These are phyloP conservation scores for Dendrobium officinale DNA, from an alignment of 106 monocot genomes.

Conservation along the genomic window DNA sequence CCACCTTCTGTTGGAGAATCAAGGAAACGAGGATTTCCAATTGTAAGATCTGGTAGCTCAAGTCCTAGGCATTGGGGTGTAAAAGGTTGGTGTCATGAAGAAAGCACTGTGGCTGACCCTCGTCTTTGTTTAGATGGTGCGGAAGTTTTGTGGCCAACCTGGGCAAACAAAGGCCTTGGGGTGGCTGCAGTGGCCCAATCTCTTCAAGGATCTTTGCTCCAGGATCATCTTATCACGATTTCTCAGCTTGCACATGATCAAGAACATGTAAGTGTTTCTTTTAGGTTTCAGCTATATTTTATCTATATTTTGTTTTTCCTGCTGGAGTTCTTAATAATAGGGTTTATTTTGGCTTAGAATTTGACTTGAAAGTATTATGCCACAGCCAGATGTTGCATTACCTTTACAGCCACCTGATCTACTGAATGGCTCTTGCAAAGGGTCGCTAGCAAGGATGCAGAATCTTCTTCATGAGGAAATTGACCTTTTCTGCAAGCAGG, in stretches of 20 bases:
- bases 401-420: slow-evolving; percentile 77
- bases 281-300: background rate
- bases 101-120: slow-evolving; percentile 29
- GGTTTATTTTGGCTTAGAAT: slow-evolving; percentile 12
- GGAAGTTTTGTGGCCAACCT: slow-evolving; percentile 92
- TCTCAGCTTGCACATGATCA: slow-evolving; percentile 74
- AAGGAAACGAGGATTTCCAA: slow-evolving; percentile 77
- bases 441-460: slow-evolving; percentile 48
- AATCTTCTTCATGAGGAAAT: slow-evolving; percentile 91
- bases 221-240: slow-evolving; percentile 64
- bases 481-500: slow-evolving; percentile 86
- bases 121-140: slow-evolving; percentile 60
- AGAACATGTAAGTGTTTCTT: slow-evolving; percentile 64
- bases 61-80: slow-evolving; percentile 92
- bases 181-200: slow-evolving; percentile 46
- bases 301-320: background rate
- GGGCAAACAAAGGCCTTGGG: slow-evolving; percentile 50
- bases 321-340: background rate
- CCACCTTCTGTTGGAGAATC: slow-evolving; percentile 83
- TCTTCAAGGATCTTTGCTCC: slow-evolving; percentile 57
- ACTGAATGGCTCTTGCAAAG: slow-evolving; percentile 34
- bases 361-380: slow-evolving; percentile 10
- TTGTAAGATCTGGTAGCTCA: slow-evolving; percentile 97
- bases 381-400: slow-evolving; percentile 89
- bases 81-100: slow-evolving; percentile 63